Base-by-base conservation (phyloP, 805 yeast genomes). In the Metschnikowia noctiluminum region DNA sequence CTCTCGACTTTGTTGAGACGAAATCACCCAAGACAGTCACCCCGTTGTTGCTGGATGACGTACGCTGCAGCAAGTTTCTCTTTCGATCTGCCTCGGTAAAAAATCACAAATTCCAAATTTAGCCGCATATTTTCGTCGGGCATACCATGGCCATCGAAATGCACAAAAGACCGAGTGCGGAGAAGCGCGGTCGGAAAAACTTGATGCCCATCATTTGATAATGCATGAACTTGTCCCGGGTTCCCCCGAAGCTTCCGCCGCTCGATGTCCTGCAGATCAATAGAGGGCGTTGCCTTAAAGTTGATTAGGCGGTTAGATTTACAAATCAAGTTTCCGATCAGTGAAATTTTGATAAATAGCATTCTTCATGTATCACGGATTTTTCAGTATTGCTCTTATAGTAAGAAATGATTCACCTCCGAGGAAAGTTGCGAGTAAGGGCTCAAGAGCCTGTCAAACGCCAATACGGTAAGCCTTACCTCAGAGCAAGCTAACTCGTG, bases 201-300 rank as follows among this genome's bases (percentile, higher is more conserved):
- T 36, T 34, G 34, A 38, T 28, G 47, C 47, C 43, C 42, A 31
- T 21, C 37, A 43, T 31, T 16, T 31, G 35, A 28, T 21, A 12
- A 35, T 28, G 42, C 47, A 38, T 21, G 13, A 27, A 26, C 10
- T 15, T 21, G 36, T 26, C 28, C 42, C 47, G 47, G 13, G 9
- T 43, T 43, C 14, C 13, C 46, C 46, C 46, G 46, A 37, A 21
- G 46, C 41, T 43, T 38, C 46, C 27, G 46, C 46, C 46, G 42
- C 46, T 13, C 34, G 15, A 2, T 10, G 16, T 43, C 46, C 47
- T 44, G 47, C 47, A 44, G 38, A 16, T 10, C 32, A 21, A 21
- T 21, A 21, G 2, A 21, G 21, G 21, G 21, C 21, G 4, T 21
- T 21, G 21, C 4, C 21, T 2, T 21, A 21, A 4, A 21, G 21